Conservation (phyloP, 805 yeast genomes). For the Saturnispora bothae region DNA sequence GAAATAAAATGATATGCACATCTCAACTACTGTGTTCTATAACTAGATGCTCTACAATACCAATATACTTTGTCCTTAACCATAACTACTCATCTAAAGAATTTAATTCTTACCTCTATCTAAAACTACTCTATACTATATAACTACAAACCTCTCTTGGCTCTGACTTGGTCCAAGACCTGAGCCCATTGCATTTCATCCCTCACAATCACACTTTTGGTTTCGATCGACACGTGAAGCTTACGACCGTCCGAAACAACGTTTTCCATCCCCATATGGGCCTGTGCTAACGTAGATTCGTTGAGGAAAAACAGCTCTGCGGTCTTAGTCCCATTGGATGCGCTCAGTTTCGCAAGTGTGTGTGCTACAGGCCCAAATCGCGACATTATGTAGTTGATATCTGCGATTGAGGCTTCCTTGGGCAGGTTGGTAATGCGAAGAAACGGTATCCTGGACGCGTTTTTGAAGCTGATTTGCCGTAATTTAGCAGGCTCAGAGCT, state of each 20-base stretch:
- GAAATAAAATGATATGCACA: too few species aligned
- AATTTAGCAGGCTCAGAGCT: too few species aligned
- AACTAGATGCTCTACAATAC: too few species aligned
- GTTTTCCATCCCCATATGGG: conserved; percentile 8
- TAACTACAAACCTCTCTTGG: not conserved
- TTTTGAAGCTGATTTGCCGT: conserved; percentile 15
- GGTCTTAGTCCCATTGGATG: conserved; percentile 6
- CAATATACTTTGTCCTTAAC: too few species aligned
- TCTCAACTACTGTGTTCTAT: too few species aligned
- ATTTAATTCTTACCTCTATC: too few species aligned
- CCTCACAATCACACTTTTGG: conserved; percentile 8
- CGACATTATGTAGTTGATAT: conserved; percentile 20
- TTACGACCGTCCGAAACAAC: conserved; percentile 13
- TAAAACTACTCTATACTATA: too few species aligned
- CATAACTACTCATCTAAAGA: too few species aligned
- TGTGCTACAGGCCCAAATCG: conserved; percentile 15
- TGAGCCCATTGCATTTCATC: not conserved
- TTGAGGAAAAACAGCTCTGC: conserved; percentile 15
- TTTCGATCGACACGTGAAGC: conserved; percentile 9
- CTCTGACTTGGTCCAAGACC: not conserved
- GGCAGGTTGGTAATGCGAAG: conserved; percentile 24
- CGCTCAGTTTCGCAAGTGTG: conserved; percentile 1
- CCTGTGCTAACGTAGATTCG: conserved; percentile 9
- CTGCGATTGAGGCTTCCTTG: conserved; percentile 23
- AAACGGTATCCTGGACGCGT: conserved; percentile 17